Conservation (phyloP, 345 rosid species). For the Citrus mangshanensis region DNA sequence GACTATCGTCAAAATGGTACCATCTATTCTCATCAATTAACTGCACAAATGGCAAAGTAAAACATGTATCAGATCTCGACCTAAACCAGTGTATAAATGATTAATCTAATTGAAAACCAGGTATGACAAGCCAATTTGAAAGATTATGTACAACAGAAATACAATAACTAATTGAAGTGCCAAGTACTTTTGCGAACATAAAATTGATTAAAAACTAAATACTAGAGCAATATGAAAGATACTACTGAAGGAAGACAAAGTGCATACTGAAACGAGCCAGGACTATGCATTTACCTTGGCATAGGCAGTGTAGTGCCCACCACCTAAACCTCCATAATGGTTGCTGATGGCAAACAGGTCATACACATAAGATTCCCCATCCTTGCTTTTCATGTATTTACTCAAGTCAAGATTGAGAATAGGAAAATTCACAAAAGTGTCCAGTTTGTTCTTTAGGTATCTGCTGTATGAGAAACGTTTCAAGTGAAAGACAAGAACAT, state of each 20-base stretch:
- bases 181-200: not conserved
- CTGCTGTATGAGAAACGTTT: constrained; percentile 88
- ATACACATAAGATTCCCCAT: constrained; percentile 55
- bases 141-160: not conserved
- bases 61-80: not conserved
- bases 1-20: constrained; percentile 87
- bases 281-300: constrained; percentile 57
- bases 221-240: not conserved
- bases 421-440: constrained; percentile 78
- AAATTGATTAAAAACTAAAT: not conserved
- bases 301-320: constrained; percentile 93
- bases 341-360: constrained; percentile 91
- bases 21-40: constrained; percentile 84
- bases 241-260: not conserved
- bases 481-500: constrained; percentile 82
- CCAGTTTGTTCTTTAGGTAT: constrained; percentile 77
- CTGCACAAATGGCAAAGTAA: constrained; percentile 33
- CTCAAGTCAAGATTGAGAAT: constrained; percentile 74
- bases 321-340: constrained; percentile 91
- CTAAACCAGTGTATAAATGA: not conserved
- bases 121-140: not conserved
- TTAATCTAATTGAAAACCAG: not conserved
- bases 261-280: not conserved
- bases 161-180: not conserved
- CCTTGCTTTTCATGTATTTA: constrained; percentile 62